Percentiles rank a stretch among this genome's conserved stretches.
These are phyloP conservation scores for Gymnopilus dilepis DNA, from an alignment of 768 basidiomycete genomes.

Conservation along the genomic window DNA sequence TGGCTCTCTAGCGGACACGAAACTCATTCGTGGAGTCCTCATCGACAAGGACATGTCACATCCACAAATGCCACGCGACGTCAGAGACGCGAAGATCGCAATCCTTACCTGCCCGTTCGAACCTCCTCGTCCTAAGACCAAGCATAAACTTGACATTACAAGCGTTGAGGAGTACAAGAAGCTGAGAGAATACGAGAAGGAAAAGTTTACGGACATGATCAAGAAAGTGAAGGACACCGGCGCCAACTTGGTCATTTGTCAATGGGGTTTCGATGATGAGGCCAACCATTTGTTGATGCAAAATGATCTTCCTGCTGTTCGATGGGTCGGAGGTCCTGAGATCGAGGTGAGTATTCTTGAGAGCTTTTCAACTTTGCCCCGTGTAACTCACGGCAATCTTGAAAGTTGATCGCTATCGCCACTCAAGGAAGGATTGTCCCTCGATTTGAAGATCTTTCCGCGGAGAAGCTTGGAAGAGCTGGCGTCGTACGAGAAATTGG, in stretches of 20 bases:
- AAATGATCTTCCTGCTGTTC: slow-evolving; percentile 94
- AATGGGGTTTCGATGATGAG: slow-evolving; percentile 99
- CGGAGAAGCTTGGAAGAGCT: slow-evolving; percentile 91
- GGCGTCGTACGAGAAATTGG: slow-evolving; percentile 93
- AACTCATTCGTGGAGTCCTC: slow-evolving; percentile 95
- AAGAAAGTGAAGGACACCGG: slow-evolving; percentile 94
- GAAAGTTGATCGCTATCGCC: slow-evolving; percentile 94
- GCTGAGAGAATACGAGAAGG: slow-evolving; percentile 91
- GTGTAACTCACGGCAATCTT: background rate
- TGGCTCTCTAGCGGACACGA: slow-evolving; percentile 93
- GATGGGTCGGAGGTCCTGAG: slow-evolving; percentile 99
- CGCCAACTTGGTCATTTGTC: slow-evolving; percentile 98
- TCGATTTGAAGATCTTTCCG: slow-evolving; percentile 92
- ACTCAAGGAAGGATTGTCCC: slow-evolving; percentile 98
- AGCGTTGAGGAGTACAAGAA: slow-evolving; percentile 97
- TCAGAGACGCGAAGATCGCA: slow-evolving; percentile 90
- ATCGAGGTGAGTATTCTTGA: slow-evolving; percentile 74
- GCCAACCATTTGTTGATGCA: slow-evolving; percentile 98
- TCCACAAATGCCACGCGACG: slow-evolving; percentile 92
- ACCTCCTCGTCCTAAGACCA: slow-evolving; percentile 98
- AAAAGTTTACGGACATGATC: slow-evolving; percentile 98
- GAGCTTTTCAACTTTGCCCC: background rate
- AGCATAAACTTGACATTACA: slow-evolving; percentile 98
- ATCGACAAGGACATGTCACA: slow-evolving; percentile 99
- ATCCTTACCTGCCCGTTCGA: slow-evolving; percentile 99